These are phyloP conservation scores for Talaromyces amestolkiae DNA, from an alignment of 2,329 filamentous ascomycete genomes.

Conservation along the genomic window DNA sequence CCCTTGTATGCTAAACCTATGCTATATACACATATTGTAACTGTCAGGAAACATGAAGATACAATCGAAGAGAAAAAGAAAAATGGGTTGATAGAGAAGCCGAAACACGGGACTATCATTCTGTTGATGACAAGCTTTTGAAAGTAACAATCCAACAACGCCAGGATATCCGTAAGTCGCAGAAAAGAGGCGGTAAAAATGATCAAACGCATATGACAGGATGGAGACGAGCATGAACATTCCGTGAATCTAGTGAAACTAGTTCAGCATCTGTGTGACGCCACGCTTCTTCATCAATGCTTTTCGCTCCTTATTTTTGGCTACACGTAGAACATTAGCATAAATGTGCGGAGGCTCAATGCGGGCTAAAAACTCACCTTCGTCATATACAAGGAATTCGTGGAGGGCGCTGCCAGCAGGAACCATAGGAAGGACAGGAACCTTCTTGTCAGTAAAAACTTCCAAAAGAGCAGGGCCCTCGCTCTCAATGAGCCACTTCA, in stretches of 20 bases:
- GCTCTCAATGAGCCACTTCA: slow-evolving; percentile 84
- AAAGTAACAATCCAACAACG: slow-evolving; percentile 26
- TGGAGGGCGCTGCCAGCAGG: slow-evolving; percentile 82
- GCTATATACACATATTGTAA: slow-evolving; percentile 12
- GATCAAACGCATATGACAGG: slow-evolving; percentile 6
- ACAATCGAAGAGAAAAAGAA: slow-evolving; percentile 4
- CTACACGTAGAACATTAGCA: slow-evolving; percentile 44
- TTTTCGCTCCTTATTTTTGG: slow-evolving; percentile 65
- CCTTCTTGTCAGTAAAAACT: slow-evolving; percentile 77
- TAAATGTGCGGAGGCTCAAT: slow-evolving; percentile 1
- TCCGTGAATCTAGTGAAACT: background rate
- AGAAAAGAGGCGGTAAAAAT: slow-evolving; percentile 25
- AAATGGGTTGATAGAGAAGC: background rate
- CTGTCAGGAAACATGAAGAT: background rate
- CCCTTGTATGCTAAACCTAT: background rate
- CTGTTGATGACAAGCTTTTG: slow-evolving; percentile 8
- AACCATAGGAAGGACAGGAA: slow-evolving; percentile 95
- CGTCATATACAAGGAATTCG: slow-evolving; percentile 88
- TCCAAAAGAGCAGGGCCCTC: slow-evolving; percentile 93
- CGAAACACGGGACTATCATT: background rate
- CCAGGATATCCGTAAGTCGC: slow-evolving; percentile 43
- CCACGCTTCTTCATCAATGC: slow-evolving; percentile 65
- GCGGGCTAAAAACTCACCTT: slow-evolving; percentile 53
- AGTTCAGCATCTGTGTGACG: slow-evolving; percentile 14
- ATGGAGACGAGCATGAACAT: slow-evolving; percentile 20